These are phyloP conservation scores for Cystofilobasidium macerans DNA, from an alignment of 768 basidiomycete genomes.

Conservation along the genomic window DNA sequence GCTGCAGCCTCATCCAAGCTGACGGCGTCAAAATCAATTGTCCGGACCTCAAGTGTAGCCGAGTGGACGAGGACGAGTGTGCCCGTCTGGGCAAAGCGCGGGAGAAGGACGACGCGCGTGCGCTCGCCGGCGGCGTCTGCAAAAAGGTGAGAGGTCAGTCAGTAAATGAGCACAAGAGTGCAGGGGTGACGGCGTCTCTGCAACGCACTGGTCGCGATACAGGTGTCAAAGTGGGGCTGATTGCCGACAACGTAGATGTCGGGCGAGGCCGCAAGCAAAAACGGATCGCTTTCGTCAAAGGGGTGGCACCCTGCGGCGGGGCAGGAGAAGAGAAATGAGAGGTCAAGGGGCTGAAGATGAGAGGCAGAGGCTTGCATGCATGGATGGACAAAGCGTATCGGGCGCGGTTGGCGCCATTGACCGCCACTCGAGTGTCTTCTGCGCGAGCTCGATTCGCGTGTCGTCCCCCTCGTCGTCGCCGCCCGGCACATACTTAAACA, in stretches of 20 bases:
- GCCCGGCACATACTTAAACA: conserved; percentile 69
- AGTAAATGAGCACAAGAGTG: background rate
- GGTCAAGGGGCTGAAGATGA: background rate
- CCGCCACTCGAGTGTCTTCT: conserved; percentile 76
- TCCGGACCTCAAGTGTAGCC: conserved; percentile 50
- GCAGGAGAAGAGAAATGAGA: background rate
- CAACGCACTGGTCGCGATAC: conserved; percentile 47
- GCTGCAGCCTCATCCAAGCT: conserved; percentile 34
- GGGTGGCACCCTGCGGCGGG: conserved; percentile 69
- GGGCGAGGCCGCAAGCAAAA: conserved; percentile 73
- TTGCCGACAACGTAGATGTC: conserved; percentile 88
- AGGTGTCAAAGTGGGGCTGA: conserved; percentile 70
- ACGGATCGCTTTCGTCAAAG: conserved; percentile 75
- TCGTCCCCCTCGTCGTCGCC: conserved; percentile 39
- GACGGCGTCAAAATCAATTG: conserved; percentile 36
- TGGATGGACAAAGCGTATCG: conserved; percentile 67
- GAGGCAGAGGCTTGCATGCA: background rate
- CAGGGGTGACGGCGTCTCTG: background rate
- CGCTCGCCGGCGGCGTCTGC: conserved; percentile 30
- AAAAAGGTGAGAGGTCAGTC: background rate
- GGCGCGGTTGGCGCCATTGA: conserved; percentile 98
- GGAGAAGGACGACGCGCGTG: conserved; percentile 63
- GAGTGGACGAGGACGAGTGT: conserved; percentile 68
- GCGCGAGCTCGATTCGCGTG: conserved; percentile 54
- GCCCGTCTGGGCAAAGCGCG: conserved; percentile 68